Percentiles rank a stretch among this genome's conserved stretches.
phyloP scores from a whole-genome alignment of 2,329 filamentous ascomycete species.

The Pseudogymnoascus sp. region DNA sequence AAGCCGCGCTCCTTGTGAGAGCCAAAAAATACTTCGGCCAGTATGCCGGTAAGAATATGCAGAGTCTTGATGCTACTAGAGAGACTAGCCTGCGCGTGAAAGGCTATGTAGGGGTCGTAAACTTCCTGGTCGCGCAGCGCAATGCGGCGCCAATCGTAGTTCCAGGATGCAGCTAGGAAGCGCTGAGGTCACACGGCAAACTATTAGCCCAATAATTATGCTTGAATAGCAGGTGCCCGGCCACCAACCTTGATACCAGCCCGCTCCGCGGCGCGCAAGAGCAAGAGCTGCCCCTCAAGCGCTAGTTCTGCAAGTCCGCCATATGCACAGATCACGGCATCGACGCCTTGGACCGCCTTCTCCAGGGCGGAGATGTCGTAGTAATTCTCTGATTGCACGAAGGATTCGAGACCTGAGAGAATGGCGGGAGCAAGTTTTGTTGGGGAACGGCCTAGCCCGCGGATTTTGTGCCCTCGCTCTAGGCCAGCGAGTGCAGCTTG shows the following conservation, averaged over 20 bases:
- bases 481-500: not conserved
- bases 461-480: not conserved
- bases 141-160: conserved; percentile 28
- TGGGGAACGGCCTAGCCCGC: not conserved
- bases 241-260: conserved; percentile 25
- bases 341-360: conserved; percentile 28
- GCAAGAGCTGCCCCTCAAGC: conserved; percentile 31
- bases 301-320: conserved; percentile 20
- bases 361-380: conserved; percentile 30
- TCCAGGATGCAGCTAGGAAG: conserved; percentile 29
- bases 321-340: conserved; percentile 32
- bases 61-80: conserved; percentile 26
- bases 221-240: not conserved
- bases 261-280: conserved; percentile 31
- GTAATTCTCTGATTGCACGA: conserved; percentile 22
- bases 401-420: conserved; percentile 23
- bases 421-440: not conserved
- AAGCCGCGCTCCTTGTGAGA: not conserved
- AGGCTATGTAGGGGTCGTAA: conserved; percentile 31
- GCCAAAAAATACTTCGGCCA: conserved; percentile 14
- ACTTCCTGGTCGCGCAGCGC: conserved; percentile 26
- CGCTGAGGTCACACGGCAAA: not conserved
- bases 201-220: not conserved
- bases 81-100: conserved; percentile 27
- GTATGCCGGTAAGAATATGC: conserved; percentile 27